Conservation (phyloP, 1,284 basidiomycete species). For the Gymnopus androsaceus region DNA sequence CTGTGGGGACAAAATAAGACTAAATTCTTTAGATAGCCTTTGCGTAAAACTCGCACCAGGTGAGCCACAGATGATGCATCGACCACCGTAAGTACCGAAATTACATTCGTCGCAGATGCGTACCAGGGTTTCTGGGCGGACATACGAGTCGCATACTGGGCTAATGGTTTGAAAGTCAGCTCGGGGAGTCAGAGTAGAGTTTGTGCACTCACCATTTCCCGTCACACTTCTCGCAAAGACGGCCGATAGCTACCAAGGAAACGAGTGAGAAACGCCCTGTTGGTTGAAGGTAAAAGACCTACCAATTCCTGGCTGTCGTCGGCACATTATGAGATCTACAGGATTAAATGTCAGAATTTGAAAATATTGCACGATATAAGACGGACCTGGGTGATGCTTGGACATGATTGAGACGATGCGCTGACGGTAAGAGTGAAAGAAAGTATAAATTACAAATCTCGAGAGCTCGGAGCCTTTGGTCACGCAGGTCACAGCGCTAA, state of each 20-base stretch:
- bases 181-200: neutral
- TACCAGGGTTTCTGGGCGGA: constrained; percentile 95
- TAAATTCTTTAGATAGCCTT: neutral
- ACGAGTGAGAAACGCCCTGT: neutral
- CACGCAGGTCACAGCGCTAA: too few relatives aligned
- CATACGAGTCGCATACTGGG: constrained; percentile 99
- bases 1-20: constrained; percentile 38
- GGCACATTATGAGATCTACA: constrained; percentile 93
- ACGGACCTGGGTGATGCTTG: constrained; percentile 87
- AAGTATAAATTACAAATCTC: neutral
- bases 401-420: constrained; percentile 57
- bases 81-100: constrained; percentile 94
- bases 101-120: constrained; percentile 99
- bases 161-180: constrained; percentile 41
- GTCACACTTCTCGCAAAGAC: constrained; percentile 98
- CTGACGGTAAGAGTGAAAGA: neutral
- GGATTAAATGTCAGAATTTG: neutral
- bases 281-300: constrained; percentile 33
- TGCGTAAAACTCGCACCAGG: constrained; percentile 61
- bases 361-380: neutral
- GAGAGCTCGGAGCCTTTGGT: neutral
- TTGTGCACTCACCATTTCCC: constrained; percentile 85
- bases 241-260: constrained; percentile 76
- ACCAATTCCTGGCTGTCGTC: constrained; percentile 95
- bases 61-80: constrained; percentile 96